These are phyloP conservation scores for Coccomyxa sp. DNA, from an alignment of 139 green algal genomes.

Conservation along the genomic window DNA sequence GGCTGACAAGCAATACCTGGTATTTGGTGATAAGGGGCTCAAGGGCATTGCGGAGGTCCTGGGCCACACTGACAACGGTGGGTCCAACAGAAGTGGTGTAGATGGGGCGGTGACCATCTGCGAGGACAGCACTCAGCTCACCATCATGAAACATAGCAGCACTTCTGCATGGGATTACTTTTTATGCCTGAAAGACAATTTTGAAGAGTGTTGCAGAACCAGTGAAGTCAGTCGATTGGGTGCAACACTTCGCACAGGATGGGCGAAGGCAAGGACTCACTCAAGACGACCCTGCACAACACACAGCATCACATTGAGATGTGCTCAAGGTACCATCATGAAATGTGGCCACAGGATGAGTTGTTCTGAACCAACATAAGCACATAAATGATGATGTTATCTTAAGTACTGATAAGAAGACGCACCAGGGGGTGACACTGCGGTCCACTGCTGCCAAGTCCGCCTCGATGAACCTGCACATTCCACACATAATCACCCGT, in stretches of 20 bases:
- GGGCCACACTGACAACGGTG: constrained; percentile 38
- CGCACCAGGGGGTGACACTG: constrained; percentile 49
- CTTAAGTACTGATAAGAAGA: background rate
- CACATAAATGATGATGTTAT: background rate
- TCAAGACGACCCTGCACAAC: no score
- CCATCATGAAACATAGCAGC: no score
- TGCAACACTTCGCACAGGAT: no score
- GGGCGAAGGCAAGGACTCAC: no score
- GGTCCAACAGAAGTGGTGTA: constrained; percentile 47
- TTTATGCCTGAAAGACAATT: no score
- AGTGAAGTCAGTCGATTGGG: no score
- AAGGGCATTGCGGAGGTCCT: constrained; percentile 17
- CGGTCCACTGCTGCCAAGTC: constrained; percentile 50
- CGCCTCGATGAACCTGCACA: constrained; percentile 29
- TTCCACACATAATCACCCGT: background rate
- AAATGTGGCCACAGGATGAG: no score
- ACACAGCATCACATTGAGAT: no score
- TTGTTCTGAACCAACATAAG: no score
- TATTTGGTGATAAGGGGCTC: constrained; percentile 35
- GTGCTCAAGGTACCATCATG: no score
- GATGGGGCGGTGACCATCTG: constrained; percentile 51
- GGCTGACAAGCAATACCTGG: constrained; percentile 8
- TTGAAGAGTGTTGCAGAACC: no score
- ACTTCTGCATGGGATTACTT: no score
- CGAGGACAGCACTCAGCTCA: background rate